Base-by-base conservation (phyloP, 2,329 filamentous ascomycete genomes). In the Fusarium veterinarium region DNA sequence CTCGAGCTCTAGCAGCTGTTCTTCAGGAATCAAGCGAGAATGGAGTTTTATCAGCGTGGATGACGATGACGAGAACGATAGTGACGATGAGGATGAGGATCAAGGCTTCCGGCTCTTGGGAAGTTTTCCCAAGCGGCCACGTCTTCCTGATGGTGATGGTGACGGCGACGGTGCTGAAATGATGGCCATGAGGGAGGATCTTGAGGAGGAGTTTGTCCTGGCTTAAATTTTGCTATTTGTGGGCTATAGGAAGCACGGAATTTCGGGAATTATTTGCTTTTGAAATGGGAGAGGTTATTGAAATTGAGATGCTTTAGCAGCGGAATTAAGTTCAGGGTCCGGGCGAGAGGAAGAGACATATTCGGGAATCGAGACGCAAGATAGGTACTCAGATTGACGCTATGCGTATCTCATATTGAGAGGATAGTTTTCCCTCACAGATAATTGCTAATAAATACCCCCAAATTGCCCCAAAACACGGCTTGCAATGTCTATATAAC, bases 301-400 rank as follows among this genome's bases (percentile, higher is more conserved):
- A 31, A 19, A 45, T 14, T 20, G 30, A 40, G 19, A 28, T 60
- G 37, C 11, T 28, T 57, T 51, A 16, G 46, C 46, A 33, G 17
- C 6, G 49, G 60, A 60, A 48, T 52, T 42, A 44, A 44, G 28
- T 58, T 25, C 23, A 11, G n/a, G 19, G 41, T 40, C 52, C 6
- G 14, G 52, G 30, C 8, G 30, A 53, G 30, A 42, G 8, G 38
- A 31, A 17, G 30, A 53, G 25, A 53, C 23, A 51, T 52, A 35
- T 41, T 37, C 19, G 28, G 37, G 33, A 41, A 30, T 35, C 17
- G 23, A 37, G 30, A 35, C 23, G 38, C 31, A 30, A 64, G 9
- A 64, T 48, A 51, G n/a, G 30, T 51, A 45, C 20, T 19, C 37
- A 65, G 46, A 55, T 69, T 65, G 33, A 69, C 5, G 44, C 46